Conservation (phyloP, 2,329 filamentous ascomycete species). For the Curvularia lunata region DNA sequence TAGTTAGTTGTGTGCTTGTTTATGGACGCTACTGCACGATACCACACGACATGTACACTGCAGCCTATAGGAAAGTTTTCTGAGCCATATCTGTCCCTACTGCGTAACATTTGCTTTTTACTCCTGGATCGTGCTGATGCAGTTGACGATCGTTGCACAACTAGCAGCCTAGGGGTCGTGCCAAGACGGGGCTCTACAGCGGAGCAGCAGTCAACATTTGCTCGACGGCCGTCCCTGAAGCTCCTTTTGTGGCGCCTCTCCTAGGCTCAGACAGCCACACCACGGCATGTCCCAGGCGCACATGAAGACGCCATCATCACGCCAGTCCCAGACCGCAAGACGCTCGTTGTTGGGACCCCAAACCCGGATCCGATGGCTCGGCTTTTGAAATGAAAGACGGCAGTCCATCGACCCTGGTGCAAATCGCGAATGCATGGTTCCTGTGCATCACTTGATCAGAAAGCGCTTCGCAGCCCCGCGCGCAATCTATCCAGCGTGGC, state of each 20-base stretch:
- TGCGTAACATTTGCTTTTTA: not conserved
- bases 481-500: slow-evolving; percentile 30
- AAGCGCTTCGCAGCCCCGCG: slow-evolving; percentile 14
- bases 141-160: not conserved
- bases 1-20: slow-evolving; percentile 7
- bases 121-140: not conserved
- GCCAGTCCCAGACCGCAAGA: slow-evolving; percentile 5
- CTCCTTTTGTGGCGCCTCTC: not conserved
- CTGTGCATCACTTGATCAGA: slow-evolving; percentile 25
- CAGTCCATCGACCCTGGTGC: slow-evolving; percentile 17
- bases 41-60: slow-evolving; percentile 12
- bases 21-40: slow-evolving; percentile 9
- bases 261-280: not conserved
- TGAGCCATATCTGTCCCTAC: not conserved
- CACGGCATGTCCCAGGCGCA: not conserved
- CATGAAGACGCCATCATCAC: not conserved
- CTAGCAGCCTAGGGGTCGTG: not conserved
- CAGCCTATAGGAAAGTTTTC: slow-evolving; percentile 9
- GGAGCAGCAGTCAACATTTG: not conserved
- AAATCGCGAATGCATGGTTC: slow-evolving; percentile 9
- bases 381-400: slow-evolving; percentile 18
- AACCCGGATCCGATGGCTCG: slow-evolving; percentile 20
- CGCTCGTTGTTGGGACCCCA: slow-evolving; percentile 2
- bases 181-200: not conserved
- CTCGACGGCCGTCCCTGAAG: not conserved